These are phyloP conservation scores for Wallacemonas collosoma DNA, from an alignment of 208 protist genomes.

Conservation along the genomic window DNA sequence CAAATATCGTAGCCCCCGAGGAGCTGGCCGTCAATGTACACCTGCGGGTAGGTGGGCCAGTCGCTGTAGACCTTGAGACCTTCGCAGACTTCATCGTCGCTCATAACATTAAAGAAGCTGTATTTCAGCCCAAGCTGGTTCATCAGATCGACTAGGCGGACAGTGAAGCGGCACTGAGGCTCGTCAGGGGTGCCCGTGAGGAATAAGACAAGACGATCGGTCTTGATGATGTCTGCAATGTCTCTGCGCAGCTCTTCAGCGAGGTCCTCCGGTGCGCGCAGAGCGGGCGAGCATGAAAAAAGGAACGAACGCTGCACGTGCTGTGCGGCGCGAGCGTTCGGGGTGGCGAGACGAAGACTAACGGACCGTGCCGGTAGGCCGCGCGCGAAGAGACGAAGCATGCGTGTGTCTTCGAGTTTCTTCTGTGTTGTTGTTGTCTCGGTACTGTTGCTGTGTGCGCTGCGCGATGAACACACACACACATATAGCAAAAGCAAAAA, in stretches of 20 bases:
- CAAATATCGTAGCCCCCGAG: slow-evolving; percentile 91
- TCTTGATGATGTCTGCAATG: slow-evolving; percentile 70
- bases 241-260: slow-evolving; percentile 52
- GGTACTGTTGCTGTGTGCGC: no score
- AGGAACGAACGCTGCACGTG: not conserved
- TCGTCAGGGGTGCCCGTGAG: slow-evolving; percentile 87
- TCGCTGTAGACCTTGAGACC: slow-evolving; percentile 91
- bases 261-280: slow-evolving; percentile 49
- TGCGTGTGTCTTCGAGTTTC: not conserved
- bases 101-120: slow-evolving; percentile 90
- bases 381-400: not conserved
- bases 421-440: no score
- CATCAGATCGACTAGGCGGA: slow-evolving; percentile 81
- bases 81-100: slow-evolving; percentile 88
- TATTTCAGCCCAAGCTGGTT: slow-evolving; percentile 76
- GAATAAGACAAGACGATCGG: slow-evolving; percentile 85
- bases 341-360: not conserved
- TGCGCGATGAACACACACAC: no score
- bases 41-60: slow-evolving; percentile 94
- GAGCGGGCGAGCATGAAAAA: slow-evolving; percentile 18
- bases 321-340: not conserved
- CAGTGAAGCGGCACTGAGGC: slow-evolving; percentile 91
- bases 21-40: slow-evolving; percentile 92
- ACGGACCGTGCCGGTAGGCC: not conserved
- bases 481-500: not conserved